phyloP scores from a whole-genome alignment of 2,329 filamentous ascomycete species.

The Aspergillus alliaceus region DNA sequence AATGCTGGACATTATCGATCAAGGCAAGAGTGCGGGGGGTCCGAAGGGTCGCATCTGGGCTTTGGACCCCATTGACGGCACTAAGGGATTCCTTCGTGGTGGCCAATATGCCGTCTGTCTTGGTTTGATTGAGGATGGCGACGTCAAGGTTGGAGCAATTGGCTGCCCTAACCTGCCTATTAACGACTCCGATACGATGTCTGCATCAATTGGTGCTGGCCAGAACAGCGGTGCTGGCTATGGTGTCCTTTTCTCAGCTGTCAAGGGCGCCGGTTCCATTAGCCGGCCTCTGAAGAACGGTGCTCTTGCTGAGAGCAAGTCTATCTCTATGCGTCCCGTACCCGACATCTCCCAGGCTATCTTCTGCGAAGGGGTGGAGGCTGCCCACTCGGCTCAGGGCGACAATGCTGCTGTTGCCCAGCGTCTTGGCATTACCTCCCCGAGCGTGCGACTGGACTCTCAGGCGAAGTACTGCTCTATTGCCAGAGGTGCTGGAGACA shows the following conservation, averaged over 20 bases:
- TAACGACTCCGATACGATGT: constrained; percentile 71
- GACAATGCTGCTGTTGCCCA: constrained; percentile 83
- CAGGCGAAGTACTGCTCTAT: constrained; percentile 98
- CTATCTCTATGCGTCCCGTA: constrained; percentile 78
- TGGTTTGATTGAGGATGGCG: constrained; percentile 85
- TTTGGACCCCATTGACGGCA: constrained; percentile 95
- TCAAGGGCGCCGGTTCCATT: constrained; percentile 75
- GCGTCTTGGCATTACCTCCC: constrained; percentile 80
- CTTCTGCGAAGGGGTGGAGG: constrained; percentile 96
- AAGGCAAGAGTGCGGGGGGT: constrained; percentile 48
- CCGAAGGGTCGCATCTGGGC: constrained; percentile 74
- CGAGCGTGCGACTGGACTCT: constrained; percentile 94
- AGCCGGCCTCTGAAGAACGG: constrained; percentile 68
- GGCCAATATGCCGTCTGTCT: constrained; percentile 97
- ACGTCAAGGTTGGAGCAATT: constrained; percentile 90
- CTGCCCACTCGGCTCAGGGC: constrained; percentile 84
- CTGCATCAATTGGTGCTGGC: constrained; percentile 70
- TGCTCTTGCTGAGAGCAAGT: constrained; percentile 49
- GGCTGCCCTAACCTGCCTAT: constrained; percentile 94
- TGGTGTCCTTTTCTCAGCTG: constrained; percentile 85
- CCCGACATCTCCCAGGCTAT: constrained; percentile 74
- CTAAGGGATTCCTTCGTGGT: constrained; percentile 92
- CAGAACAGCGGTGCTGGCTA: constrained; percentile 72
- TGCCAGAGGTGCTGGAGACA: constrained; percentile 87
- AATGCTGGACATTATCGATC: constrained; percentile 60